Percentiles rank a stretch among this genome's conserved stretches.
Evolutionary conservation across 208 protist genomes (phyloP).

Genomic region (Zelonia costaricensis): DNA sequence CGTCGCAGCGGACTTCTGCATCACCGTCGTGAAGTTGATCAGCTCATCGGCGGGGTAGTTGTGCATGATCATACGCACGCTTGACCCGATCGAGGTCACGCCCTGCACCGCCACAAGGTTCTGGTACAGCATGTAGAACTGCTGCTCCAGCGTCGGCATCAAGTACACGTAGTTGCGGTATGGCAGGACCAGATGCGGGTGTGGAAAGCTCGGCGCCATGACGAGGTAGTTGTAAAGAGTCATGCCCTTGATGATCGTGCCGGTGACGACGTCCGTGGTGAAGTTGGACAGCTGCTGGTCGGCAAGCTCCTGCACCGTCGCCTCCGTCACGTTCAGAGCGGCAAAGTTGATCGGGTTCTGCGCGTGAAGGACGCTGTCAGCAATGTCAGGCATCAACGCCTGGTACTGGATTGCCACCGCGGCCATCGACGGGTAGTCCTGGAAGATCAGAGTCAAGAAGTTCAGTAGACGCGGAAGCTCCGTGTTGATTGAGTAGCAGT

Average conservation of each 20-base stretch:
- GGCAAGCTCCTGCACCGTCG: not conserved
- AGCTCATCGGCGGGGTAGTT: constrained; percentile 1
- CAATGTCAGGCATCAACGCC: not conserved
- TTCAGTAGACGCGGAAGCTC: not conserved
- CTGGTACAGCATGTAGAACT: constrained; percentile 40
- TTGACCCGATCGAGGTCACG: not conserved
- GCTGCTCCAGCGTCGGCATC: constrained; percentile 52
- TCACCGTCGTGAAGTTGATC: not conserved
- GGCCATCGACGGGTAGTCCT: not conserved
- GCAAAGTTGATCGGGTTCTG: not conserved
- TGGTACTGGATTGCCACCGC: not conserved
- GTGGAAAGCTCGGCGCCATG: not conserved
- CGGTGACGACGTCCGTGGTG: constrained; percentile 10
- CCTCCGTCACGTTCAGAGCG: not conserved
- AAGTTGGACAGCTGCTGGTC: constrained; percentile 9
- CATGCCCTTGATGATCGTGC: too few species aligned
- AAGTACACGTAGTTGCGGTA: constrained; percentile 3
- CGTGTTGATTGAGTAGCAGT: constrained; percentile 2
- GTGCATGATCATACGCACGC: constrained; percentile 8
- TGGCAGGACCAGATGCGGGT: not conserved
- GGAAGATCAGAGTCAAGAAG: not conserved
- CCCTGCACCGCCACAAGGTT: not conserved
- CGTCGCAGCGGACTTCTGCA: constrained; percentile 7
- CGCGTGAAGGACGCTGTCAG: not conserved
- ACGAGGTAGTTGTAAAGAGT: not conserved